Evolutionary conservation across 1,139 yeast genomes (phyloP).

Genomic region (Pichia sp.): DNA sequence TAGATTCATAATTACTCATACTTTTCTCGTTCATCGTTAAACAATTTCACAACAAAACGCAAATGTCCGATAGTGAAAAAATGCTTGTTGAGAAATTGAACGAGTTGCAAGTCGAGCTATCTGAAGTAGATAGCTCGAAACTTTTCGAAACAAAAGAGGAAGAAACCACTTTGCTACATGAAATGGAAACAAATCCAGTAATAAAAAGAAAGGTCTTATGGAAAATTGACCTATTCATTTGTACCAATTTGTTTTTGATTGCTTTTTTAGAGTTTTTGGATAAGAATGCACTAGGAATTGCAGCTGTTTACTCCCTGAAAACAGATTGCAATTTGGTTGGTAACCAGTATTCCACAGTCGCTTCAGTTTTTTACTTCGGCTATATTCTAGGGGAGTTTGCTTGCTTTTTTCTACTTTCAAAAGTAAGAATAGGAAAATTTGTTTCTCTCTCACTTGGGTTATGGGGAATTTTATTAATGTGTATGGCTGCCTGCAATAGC

Average conservation of each 20-base stretch:
- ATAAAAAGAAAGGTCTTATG: neutral
- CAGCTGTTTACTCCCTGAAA: too few relatives aligned
- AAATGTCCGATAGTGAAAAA: neutral
- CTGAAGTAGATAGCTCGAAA: neutral
- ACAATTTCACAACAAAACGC: too few relatives aligned
- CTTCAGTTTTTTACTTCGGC: conserved; percentile 54
- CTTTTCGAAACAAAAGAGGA: neutral
- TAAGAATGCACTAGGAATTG: too few relatives aligned
- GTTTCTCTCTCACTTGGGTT: conserved; percentile 17
- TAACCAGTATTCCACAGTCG: too few relatives aligned
- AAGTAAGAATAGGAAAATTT: conserved; percentile 23
- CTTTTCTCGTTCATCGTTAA: too few relatives aligned
- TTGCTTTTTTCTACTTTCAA: conserved; percentile 19
- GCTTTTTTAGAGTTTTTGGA: too few relatives aligned
- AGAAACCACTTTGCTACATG: neutral
- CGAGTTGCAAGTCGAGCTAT: neutral
- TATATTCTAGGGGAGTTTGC: conserved; percentile 36
- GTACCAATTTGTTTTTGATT: neutral
- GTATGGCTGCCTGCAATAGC: conserved; percentile 32
- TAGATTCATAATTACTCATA: too few relatives aligned
- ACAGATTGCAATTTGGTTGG: too few relatives aligned
- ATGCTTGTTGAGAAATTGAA: neutral
- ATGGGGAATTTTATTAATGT: conserved; percentile 24
- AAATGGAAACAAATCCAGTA: neutral
- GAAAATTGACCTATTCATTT: neutral